Evolutionary conservation across 1,284 basidiomycete species (phyloP), one percentile per base, ranked within the genome.

Genomic region (Erythrobasidium hasegawianum): DNA sequence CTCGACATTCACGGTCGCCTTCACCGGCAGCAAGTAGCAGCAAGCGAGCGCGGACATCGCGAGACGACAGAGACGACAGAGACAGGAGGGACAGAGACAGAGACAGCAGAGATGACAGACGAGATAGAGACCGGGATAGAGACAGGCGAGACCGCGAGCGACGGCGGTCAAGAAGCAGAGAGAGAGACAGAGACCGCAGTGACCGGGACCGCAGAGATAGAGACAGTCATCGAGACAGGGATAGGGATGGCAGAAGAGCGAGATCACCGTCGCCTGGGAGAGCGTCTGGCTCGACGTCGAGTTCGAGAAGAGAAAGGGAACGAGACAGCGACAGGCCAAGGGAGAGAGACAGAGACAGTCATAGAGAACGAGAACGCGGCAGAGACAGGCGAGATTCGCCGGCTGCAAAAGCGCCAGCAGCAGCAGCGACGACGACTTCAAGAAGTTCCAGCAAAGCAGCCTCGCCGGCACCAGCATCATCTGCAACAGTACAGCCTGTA

Each of bases 81-180:
- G 72, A 77, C 26, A 67, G 76, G n/a, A 33, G 33, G 33, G n/a
- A 47, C 57, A 68, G 75, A 47, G 75, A 77, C 45, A 71, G 75
- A 22, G 80, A 82, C n/a, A n/a, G n/a, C n/a, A n/a, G n/a, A n/a
- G n/a, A n/a, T 47, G 68, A 75, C 10, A 72, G 77, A 26, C 66
- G 76, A 18, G 76, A 79, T 64, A 77, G 84, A 55, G 81, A 84
- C 20, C 54, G 68, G n/a, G n/a, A n/a, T n/a, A n/a, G n/a, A n/a
- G n/a, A n/a, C n/a, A n/a, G n/a, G 14, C 65, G 61, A 18, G 59
- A 57, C 38, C 47, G 56, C 57, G 66, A 69, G 57, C 64, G 57
- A 41, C 59, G 27, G 57, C 62, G 53, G 55, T 38, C 64, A 55
- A 47, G 43, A 24, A 47, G 43, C 43, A 47, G 55, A n/a, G n/a